Percentiles rank a stretch among this genome's conserved stretches.
Evolutionary conservation across 2,329 filamentous ascomycete genomes (phyloP).

Genomic region (Malbranchea zuffiana): DNA sequence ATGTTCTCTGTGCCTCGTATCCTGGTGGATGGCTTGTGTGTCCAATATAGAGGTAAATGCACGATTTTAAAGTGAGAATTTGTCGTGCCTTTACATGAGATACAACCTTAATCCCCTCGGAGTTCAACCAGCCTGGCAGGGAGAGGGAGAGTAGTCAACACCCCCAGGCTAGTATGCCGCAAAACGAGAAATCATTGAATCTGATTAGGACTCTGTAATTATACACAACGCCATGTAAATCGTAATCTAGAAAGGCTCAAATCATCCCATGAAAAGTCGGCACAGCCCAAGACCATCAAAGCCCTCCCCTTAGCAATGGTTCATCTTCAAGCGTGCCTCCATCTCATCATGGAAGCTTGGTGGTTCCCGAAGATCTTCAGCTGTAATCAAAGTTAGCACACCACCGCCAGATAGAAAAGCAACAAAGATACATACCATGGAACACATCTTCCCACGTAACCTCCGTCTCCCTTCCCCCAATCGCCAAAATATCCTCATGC

Average conservation of each 20-base stretch:
- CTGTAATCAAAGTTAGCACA: constrained; percentile 23
- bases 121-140: no score
- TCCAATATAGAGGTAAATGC: no score
- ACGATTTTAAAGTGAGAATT: no score
- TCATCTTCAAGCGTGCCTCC: constrained; percentile 83
- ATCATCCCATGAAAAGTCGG: not conserved
- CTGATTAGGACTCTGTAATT: constrained; percentile 4
- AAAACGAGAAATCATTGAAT: no score
- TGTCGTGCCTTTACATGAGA: no score
- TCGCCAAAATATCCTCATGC: constrained; percentile 72
- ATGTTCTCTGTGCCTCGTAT: no score
- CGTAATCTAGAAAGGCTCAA: constrained; percentile 3
- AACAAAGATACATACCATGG: constrained; percentile 44
- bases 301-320: constrained; percentile 21
- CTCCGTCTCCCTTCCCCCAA: constrained; percentile 60
- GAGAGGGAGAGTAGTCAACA: no score
- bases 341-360: constrained; percentile 82
- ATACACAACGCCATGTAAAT: constrained; percentile 7
- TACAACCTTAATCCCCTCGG: no score
- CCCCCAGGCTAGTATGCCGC: no score
- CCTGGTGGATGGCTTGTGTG: no score
- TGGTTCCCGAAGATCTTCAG: constrained; percentile 58
- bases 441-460: constrained; percentile 93
- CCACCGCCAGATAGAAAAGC: not conserved
- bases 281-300: not conserved